Evolutionary conservation across 768 basidiomycete species (phyloP).

Genomic region (Leccinum pellstonianum): DNA sequence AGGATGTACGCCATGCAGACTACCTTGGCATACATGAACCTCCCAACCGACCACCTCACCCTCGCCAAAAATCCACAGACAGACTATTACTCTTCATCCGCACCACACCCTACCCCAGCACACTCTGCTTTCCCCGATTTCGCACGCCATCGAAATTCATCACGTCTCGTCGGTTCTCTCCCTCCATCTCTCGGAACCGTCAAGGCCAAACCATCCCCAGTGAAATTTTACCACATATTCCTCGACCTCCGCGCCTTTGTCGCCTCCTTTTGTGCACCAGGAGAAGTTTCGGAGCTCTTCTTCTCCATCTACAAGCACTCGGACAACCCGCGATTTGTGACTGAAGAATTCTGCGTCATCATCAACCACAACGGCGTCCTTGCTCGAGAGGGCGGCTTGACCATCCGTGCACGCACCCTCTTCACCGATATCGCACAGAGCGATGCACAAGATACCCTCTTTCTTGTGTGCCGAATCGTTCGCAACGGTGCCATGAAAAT

Average conservation of each 20-base stretch:
- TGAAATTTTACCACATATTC: conserved; percentile 86
- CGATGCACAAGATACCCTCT: conserved; percentile 84
- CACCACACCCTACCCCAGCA: conserved; percentile 57
- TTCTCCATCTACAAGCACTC: conserved; percentile 91
- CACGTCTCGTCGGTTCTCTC: conserved; percentile 38
- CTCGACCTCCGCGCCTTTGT: conserved; percentile 92
- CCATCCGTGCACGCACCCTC: conserved; percentile 68
- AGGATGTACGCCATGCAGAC: conserved; percentile 92
- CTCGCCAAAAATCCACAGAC: conserved; percentile 33
- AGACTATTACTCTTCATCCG: conserved; percentile 43
- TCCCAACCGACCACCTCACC: conserved; percentile 41
- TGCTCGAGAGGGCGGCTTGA: conserved; percentile 69
- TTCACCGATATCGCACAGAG: conserved; percentile 87
- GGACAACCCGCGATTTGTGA: conserved; percentile 76
- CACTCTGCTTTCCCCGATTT: conserved; percentile 71
- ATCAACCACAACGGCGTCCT: conserved; percentile 90
- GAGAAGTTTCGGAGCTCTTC: conserved; percentile 90
- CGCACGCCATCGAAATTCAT: conserved; percentile 28
- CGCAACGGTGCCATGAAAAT: conserved; percentile 85
- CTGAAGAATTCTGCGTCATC: conserved; percentile 88
- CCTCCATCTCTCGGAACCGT: conserved; percentile 16
- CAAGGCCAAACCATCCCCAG: conserved; percentile 39
- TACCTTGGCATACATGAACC: conserved; percentile 73
- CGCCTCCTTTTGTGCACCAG: conserved; percentile 84
- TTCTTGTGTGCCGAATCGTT: conserved; percentile 88